Evolutionary conservation across 2,329 filamentous ascomycete genomes (phyloP).

Genomic region (Ophiocordyceps unilateralis): DNA sequence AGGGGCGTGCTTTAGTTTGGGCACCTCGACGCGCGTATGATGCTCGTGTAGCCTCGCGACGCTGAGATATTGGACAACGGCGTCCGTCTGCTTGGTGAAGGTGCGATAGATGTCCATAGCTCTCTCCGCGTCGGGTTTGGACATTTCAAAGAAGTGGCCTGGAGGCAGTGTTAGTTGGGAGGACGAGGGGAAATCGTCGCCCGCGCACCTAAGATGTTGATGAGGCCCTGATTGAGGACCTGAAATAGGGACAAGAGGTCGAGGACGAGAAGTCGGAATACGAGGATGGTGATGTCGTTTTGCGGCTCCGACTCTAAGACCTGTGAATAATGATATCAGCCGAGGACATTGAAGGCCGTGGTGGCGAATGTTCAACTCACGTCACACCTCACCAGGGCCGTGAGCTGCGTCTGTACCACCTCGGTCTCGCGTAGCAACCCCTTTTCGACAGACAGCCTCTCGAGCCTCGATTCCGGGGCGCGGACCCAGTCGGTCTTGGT

Average conservation of each 20-base stretch:
- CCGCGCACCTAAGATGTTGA: constrained; percentile 74
- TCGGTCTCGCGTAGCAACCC: constrained; percentile 85
- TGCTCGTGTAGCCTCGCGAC: constrained; percentile 81
- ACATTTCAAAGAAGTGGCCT: constrained; percentile 99
- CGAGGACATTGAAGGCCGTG: neutral
- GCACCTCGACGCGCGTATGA: constrained; percentile 82
- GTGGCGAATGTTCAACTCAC: constrained; percentile 30
- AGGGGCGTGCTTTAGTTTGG: constrained; percentile 92
- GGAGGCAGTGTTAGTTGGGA: constrained; percentile 7
- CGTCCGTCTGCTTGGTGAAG: constrained; percentile 83
- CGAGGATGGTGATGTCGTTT: constrained; percentile 91
- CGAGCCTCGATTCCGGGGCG: constrained; percentile 63
- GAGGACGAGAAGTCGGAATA: constrained; percentile 78
- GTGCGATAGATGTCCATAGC: constrained; percentile 83
- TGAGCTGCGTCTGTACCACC: constrained; percentile 73
- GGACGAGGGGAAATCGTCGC: constrained; percentile 2
- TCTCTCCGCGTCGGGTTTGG: constrained; percentile 77
- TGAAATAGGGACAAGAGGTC: constrained; percentile 85
- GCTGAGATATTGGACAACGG: constrained; percentile 77
- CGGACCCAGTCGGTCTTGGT: constrained; percentile 85
- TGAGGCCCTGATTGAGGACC: constrained; percentile 90
- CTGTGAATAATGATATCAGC: constrained; percentile 21
- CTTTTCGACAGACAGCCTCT: constrained; percentile 78
- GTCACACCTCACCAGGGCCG: constrained; percentile 74
- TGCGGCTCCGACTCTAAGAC: constrained; percentile 76